These are phyloP conservation scores for Digitaria exilis DNA, from an alignment of 202 grass and related monocot genomes.

Conservation along the genomic window DNA sequence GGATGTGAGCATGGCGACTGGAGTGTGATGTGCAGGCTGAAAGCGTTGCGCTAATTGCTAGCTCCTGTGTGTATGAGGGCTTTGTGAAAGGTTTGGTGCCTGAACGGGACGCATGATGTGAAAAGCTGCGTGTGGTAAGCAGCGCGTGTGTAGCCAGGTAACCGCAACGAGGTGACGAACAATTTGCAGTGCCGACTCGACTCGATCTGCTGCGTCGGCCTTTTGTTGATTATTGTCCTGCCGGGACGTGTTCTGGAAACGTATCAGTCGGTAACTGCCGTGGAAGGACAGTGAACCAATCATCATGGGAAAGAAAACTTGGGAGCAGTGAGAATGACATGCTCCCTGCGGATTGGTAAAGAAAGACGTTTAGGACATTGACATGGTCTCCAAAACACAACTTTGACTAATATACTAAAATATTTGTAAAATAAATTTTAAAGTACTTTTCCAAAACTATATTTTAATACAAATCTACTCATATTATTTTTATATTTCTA, in stretches of 20 bases:
- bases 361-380: too few relatives aligned
- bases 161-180: too few relatives aligned
- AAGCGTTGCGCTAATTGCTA: conserved; percentile 28
- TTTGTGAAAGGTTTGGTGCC: conserved; percentile 22
- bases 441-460: too few relatives aligned
- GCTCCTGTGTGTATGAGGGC: neutral
- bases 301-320: neutral
- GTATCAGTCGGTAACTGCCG: neutral
- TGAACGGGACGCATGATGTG: conserved; percentile 16
- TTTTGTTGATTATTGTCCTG: neutral
- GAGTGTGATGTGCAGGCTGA: neutral
- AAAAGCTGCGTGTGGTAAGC: neutral
- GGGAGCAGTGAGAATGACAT: neutral
- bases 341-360: too few relatives aligned
- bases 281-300: neutral
- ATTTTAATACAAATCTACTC: too few relatives aligned
- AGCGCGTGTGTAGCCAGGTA: too few relatives aligned
- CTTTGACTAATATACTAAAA: too few relatives aligned
- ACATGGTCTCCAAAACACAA: too few relatives aligned
- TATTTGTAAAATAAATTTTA: too few relatives aligned
- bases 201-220: too few relatives aligned
- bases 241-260: conserved; percentile 1
- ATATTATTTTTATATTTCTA: too few relatives aligned
- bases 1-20: neutral
- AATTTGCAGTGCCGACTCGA: too few relatives aligned